These are phyloP conservation scores for Pythium pyrilobum DNA, from an alignment of 352 stramenopile genomes.

Conservation along the genomic window DNA sequence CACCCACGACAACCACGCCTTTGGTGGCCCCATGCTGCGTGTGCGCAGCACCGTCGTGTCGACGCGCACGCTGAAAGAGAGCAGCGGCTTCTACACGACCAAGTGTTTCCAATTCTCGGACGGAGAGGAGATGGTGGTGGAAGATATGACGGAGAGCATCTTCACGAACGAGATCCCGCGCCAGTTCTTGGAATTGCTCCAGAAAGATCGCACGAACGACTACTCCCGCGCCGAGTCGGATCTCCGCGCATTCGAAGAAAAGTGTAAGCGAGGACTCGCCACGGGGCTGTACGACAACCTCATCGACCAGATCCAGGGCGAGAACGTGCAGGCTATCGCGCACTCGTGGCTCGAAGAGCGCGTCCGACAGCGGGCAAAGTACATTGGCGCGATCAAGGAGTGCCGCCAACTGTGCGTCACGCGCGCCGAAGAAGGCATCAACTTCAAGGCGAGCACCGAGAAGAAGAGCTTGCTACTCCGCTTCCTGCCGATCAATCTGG, in stretches of 20 bases:
- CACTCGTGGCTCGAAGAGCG: slow-evolving; percentile 72
- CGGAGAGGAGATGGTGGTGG: slow-evolving; percentile 68
- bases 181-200: slow-evolving; percentile 67
- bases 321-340: slow-evolving; percentile 70
- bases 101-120: slow-evolving; percentile 80
- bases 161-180: slow-evolving; percentile 79
- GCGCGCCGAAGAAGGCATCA: slow-evolving; percentile 58
- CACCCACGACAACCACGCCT: neutral
- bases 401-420: slow-evolving; percentile 66
- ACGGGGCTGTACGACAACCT: slow-evolving; percentile 71
- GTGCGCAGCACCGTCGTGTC: slow-evolving; percentile 75
- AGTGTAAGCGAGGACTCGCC: slow-evolving; percentile 56
- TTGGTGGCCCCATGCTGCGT: slow-evolving; percentile 33
- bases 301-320: slow-evolving; percentile 81
- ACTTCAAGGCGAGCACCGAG: slow-evolving; percentile 81
- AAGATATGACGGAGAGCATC: slow-evolving; percentile 77
- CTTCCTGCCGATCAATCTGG: slow-evolving; percentile 77
- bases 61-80: slow-evolving; percentile 66
- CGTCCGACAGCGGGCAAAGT: slow-evolving; percentile 56
- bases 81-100: slow-evolving; percentile 68
- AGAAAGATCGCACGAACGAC: slow-evolving; percentile 48
- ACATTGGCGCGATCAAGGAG: slow-evolving; percentile 61
- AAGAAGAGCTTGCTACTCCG: slow-evolving; percentile 74
- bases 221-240: slow-evolving; percentile 44
- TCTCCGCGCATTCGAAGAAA: slow-evolving; percentile 50